These are phyloP conservation scores for Fraxinus dipetala DNA, from an alignment of 305 asterid genomes.

Conservation along the genomic window DNA sequence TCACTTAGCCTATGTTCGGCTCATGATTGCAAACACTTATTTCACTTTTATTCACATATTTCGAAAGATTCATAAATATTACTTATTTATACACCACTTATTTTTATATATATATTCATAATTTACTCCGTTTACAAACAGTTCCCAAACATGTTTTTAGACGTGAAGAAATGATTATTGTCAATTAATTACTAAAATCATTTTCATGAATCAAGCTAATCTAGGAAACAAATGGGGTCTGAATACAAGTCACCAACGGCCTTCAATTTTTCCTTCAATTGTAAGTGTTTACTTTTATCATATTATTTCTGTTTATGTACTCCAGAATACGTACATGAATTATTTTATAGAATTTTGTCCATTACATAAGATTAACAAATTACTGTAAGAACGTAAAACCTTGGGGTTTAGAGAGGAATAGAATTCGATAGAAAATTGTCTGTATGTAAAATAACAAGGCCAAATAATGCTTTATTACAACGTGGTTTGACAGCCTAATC, in stretches of 20 bases:
- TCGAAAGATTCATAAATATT: too few relatives aligned
- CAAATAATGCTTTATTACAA: background rate
- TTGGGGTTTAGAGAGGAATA: background rate
- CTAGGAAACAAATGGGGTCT: background rate
- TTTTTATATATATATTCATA: background rate
- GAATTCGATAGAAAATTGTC: background rate
- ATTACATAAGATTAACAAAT: background rate
- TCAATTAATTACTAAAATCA: background rate
- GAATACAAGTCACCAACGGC: background rate
- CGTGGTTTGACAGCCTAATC: background rate
- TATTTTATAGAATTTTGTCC: background rate
- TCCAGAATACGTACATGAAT: background rate
- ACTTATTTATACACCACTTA: background rate
- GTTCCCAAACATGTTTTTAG: background rate
- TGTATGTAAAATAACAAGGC: background rate
- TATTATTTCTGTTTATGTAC: too few relatives aligned
- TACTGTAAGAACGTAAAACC: background rate
- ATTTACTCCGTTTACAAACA: too few relatives aligned
- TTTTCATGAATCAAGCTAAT: background rate
- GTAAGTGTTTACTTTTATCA: background rate
- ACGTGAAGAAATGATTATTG: background rate
- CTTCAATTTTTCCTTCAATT: background rate
- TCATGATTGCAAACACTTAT: too few relatives aligned
- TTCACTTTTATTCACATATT: background rate
- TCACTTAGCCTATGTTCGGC: background rate